phyloP scores from a whole-genome alignment of 495 filamentous ascomycete species.

The Parathielavia hyrcaniae region DNA sequence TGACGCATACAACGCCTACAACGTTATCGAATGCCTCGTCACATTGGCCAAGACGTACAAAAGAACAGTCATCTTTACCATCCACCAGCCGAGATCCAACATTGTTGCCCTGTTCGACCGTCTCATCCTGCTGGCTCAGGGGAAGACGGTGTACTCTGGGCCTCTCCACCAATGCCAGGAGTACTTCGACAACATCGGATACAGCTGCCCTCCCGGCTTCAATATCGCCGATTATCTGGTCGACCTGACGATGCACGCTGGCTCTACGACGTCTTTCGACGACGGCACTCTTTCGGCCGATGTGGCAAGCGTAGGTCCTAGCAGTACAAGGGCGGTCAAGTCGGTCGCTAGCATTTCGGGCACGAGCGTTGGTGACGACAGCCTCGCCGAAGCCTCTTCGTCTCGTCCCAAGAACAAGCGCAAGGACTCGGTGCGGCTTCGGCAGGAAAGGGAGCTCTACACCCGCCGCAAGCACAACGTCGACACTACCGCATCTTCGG shows the following conservation, averaged over 20 bases:
- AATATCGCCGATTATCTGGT: slow-evolving; percentile 98
- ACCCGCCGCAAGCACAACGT: slow-evolving; percentile 66
- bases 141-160: slow-evolving; percentile 87
- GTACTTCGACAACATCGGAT: slow-evolving; percentile 89
- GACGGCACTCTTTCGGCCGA: slow-evolving; percentile 56
- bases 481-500: slow-evolving; percentile 62
- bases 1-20: slow-evolving; percentile 94
- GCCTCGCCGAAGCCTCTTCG: slow-evolving; percentile 33
- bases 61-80: slow-evolving; percentile 94
- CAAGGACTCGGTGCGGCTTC: slow-evolving; percentile 66
- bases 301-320: slow-evolving; percentile 68
- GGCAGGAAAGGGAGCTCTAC: slow-evolving; percentile 85
- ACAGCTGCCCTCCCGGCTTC: slow-evolving; percentile 89
- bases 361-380: slow-evolving; percentile 48
- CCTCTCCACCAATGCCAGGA: slow-evolving; percentile 81
- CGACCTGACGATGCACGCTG: slow-evolving; percentile 93
- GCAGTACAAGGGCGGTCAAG: slow-evolving; percentile 84
- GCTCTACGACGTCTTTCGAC: slow-evolving; percentile 36
- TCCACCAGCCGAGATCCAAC: slow-evolving; percentile 98
- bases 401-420: slow-evolving; percentile 60
- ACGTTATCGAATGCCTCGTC: slow-evolving; percentile 92
- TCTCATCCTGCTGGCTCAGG: slow-evolving; percentile 80
- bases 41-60: slow-evolving; percentile 93
- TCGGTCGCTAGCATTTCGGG: slow-evolving; percentile 78
- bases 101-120: slow-evolving; percentile 98